Evolutionary conservation across 169 alveolate species (phyloP), one percentile per base, ranked within the genome.

Genomic region (Sarcocystis neurona): DNA sequence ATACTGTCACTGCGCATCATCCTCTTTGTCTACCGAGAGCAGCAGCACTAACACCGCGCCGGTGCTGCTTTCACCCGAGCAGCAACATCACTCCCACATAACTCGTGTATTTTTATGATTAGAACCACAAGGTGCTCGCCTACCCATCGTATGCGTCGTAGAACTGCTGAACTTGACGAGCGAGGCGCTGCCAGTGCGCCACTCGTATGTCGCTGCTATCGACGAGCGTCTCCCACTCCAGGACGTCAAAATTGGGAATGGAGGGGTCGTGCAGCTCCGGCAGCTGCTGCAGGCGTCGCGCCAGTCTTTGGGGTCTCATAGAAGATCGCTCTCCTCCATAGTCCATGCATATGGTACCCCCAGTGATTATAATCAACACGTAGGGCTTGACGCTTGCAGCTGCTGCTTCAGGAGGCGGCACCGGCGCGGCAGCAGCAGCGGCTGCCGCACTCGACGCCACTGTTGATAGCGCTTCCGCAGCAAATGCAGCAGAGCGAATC

Each of bases 261-360:
- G 23, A 20, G 34, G 56, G 85, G 15, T 82, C 90, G 8, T 43
- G n/a, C 74, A 89, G 18, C 47, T 77, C 92, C 1, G 89, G 89
- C 58, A 82, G 37, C 39, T 34, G 18, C 44, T 37, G 72, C 46
- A 72, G 44, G 20, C 63, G 32, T 74, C 50, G 37, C 44, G 70
- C 91, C 8, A 75, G 82, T 0, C 84, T n/a, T 1, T 79, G 6
- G 46, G 92, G 92, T 4, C 84, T 82, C 53, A 87, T 30, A 12
- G 87, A 87, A 0, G 80, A 15, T 3, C 47, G 43, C 44, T 58
- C 53, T 0, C 70, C 85, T 5, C 68, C 88, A 53, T 75, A 75
- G 58, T 77, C 79, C 94, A 86, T 91, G 50, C 94, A 88, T 23
- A 91, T 78, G 8, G 94, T 91, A 18, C 94, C 94, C 32, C 94